These are phyloP conservation scores for Moricandia arvensis DNA, from an alignment of 345 rosid species.

Conservation along the genomic window DNA sequence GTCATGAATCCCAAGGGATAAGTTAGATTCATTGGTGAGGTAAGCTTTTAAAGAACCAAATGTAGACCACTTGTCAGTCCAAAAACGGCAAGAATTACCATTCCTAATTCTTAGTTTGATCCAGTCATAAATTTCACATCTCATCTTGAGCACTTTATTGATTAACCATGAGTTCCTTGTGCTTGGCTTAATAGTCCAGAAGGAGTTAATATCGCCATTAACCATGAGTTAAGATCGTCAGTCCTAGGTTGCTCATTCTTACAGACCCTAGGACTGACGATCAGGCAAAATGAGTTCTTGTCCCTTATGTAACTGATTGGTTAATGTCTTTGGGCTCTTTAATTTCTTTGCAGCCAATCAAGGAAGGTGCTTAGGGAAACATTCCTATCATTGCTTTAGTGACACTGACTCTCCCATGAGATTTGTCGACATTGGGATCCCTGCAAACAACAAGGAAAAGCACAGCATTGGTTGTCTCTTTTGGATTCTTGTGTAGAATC, in stretches of 20 bases:
- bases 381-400: constrained; percentile 77
- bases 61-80: no score
- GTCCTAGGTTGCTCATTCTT: constrained; percentile 59
- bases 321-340: neutral
- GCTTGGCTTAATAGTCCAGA: no score
- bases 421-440: constrained; percentile 78
- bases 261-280: constrained; percentile 85
- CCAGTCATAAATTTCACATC: no score
- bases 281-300: constrained; percentile 44
- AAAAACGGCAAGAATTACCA: no score
- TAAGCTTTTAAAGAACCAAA: no score
- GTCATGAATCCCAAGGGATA: no score
- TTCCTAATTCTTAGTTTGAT: no score
- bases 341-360: constrained; percentile 55
- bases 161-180: no score
- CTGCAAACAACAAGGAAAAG: constrained; percentile 82
- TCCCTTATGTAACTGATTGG: neutral
- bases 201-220: no score
- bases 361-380: constrained; percentile 83
- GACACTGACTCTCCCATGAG: constrained; percentile 83
- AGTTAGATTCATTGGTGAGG: no score
- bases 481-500: constrained; percentile 47
- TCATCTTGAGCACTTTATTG: no score
- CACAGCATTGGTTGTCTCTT: constrained; percentile 81
- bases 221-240: no score